Evolutionary conservation across 2,329 filamentous ascomycete genomes (phyloP).

Genomic region (Trichophyton verrucosum): DNA sequence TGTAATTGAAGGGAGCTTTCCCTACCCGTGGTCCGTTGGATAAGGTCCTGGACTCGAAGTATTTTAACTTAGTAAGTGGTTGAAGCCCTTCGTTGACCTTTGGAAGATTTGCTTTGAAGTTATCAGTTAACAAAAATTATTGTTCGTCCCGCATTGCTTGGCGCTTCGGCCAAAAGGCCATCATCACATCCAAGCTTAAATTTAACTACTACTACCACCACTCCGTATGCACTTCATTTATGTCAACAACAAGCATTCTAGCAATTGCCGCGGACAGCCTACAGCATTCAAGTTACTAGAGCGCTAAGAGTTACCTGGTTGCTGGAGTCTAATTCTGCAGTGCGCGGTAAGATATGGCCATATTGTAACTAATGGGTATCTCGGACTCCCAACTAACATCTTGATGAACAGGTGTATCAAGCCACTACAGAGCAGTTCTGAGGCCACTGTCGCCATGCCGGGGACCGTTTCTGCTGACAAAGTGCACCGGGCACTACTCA

Average conservation of each 20-base stretch:
- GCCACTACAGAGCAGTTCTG: not conserved
- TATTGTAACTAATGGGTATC: not conserved
- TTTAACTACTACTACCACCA: too few relatives aligned
- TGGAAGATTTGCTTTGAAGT: not conserved
- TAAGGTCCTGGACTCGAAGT: not conserved
- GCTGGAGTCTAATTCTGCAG: not conserved
- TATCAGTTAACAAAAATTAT: too few relatives aligned
- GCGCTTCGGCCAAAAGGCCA: not conserved
- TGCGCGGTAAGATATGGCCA: not conserved
- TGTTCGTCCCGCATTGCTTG: not conserved
- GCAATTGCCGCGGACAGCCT: not conserved
- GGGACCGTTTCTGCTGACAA: conserved; percentile 28
- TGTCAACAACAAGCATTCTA: not conserved
- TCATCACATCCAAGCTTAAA: not conserved
- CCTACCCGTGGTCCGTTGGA: not conserved
- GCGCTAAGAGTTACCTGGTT: not conserved
- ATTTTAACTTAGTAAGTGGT: too few relatives aligned
- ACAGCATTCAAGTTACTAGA: not conserved
- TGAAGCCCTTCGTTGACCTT: not conserved
- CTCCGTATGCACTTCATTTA: not conserved
- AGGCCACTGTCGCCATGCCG: conserved; percentile 16
- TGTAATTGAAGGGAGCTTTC: not conserved
- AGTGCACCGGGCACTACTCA: conserved; percentile 50
- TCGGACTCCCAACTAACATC: not conserved
- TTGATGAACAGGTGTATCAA: not conserved